Base-by-base conservation (phyloP, 2,329 filamentous ascomycete species). In the Metarhizium humberi region DNA sequence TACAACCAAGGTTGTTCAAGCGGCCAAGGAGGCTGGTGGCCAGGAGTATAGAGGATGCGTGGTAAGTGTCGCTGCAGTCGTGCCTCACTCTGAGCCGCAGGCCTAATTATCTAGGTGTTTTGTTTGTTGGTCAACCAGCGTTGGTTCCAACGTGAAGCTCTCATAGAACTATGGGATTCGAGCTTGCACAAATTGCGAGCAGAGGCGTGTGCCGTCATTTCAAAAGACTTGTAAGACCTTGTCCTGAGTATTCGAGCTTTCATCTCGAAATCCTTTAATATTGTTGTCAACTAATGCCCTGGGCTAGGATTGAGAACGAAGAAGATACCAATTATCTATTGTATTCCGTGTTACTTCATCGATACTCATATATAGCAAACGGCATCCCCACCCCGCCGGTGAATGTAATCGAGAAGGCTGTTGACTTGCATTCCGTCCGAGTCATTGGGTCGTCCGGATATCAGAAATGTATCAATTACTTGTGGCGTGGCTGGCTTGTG, bases 401-500 rank as follows among this genome's bases (percentile, higher is more conserved):
- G 59, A 99, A 97, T 66, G 94, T 90, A 25, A 85, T 99, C 57
- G 94, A 99, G 70, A 89, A 90, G 65, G 90, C 94, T 0, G 91
- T 97, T 40, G 94, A 99, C 64, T 74, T 97, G 30, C 94, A 99
- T 68, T 90, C 92, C 1, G 77, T 97, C 49, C 79, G 82, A 14
- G 85, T 99, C 50, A 97, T 97, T 59, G 90, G 90, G 2, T 92
- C 88, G 0, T 91, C 90, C 0, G 92, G 94, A 30, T 99, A 97
- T 69, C 94, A 97, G 62, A 96, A 95, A 73, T 97, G 92, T 67
- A 90, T 97, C 64, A 83, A 80, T 59, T 90, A 95, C 66, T 84
- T 99, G 8, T 99, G 94, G 94, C 84, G 85, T 58, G 94, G 94
- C 25, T 99, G 94, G 94, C 77, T 97, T 8, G 85, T 96, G n/a